Evolutionary conservation across 2,329 filamentous ascomycete species (phyloP).

Genomic region (Colletotrichum cordylinicola): DNA sequence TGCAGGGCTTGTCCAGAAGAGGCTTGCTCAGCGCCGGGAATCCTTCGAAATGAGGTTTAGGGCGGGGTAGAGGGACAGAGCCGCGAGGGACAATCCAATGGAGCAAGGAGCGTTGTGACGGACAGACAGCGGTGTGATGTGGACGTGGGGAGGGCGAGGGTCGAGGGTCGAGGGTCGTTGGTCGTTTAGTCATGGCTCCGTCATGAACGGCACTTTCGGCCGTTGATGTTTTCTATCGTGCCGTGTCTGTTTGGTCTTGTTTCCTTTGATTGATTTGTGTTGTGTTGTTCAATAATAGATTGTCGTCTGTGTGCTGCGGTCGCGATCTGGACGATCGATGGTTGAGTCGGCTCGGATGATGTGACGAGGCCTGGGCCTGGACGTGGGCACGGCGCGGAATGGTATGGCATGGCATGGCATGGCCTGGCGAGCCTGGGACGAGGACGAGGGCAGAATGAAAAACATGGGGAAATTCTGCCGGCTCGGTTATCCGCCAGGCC

Average conservation of each 20-base stretch:
- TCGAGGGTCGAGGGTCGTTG: neutral
- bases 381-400: neutral
- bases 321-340: neutral
- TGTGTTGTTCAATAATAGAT: neutral
- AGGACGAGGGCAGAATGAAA: neutral
- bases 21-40: neutral
- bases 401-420: neutral
- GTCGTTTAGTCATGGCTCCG: conserved; percentile 2
- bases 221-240: neutral
- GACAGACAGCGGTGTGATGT: conserved; percentile 15
- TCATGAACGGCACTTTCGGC: neutral
- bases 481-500: neutral
- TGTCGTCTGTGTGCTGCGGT: neutral
- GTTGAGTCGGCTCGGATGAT: neutral
- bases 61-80: conserved; percentile 13
- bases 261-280: neutral
- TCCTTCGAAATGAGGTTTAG: conserved; percentile 8
- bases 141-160: neutral
- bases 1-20: neutral
- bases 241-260: neutral
- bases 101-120: neutral
- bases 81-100: neutral
- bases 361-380: neutral
- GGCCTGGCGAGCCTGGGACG: neutral
- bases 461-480: neutral